phyloP scores from a whole-genome alignment of 805 yeast species.

The Candida hispaniensis region DNA sequence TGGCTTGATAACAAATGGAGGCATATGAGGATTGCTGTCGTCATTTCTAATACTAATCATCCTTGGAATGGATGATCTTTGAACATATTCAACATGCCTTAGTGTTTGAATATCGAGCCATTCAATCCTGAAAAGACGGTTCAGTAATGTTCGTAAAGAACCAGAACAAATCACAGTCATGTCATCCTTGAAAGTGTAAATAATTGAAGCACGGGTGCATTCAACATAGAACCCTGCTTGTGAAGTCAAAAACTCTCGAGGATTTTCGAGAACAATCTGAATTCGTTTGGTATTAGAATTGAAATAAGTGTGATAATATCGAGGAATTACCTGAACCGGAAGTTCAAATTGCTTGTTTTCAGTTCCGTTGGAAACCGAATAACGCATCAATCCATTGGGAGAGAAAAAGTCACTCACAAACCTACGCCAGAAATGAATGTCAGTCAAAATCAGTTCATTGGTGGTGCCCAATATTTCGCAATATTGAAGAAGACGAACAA shows the following conservation, averaged over 20 bases:
- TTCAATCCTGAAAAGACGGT: conserved; percentile 53
- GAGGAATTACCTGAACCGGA: conserved; percentile 52
- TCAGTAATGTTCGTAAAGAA: conserved; percentile 50
- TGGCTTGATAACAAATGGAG: conserved; percentile 13
- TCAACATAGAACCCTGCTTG: conserved; percentile 46
- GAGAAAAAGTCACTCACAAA: conserved; percentile 43
- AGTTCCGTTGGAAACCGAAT: conserved; percentile 34
- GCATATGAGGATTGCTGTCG: conserved; percentile 1
- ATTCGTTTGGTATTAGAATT: conserved; percentile 42
- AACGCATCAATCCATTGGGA: conserved; percentile 39
- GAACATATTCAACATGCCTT: conserved; percentile 35
- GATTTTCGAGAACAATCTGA: conserved; percentile 37
- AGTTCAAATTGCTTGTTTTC: conserved; percentile 54
- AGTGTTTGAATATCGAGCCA: conserved; percentile 54
- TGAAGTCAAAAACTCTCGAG: conserved; percentile 43
- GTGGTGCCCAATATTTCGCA: conserved; percentile 38
- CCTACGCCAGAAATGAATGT: conserved; percentile 41
- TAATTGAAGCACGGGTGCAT: conserved; percentile 39
- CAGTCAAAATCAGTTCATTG: conserved; percentile 33
- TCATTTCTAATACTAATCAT: conserved; percentile 7
- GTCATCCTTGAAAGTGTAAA: conserved; percentile 56
- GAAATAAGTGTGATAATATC: conserved; percentile 44
- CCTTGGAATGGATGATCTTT: conserved; percentile 16
- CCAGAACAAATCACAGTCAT: conserved; percentile 55
- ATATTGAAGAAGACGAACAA: conserved; percentile 40